Evolutionary conservation across 2,329 filamentous ascomycete genomes (phyloP).

Genomic region (Keithomyces neogunnii): DNA sequence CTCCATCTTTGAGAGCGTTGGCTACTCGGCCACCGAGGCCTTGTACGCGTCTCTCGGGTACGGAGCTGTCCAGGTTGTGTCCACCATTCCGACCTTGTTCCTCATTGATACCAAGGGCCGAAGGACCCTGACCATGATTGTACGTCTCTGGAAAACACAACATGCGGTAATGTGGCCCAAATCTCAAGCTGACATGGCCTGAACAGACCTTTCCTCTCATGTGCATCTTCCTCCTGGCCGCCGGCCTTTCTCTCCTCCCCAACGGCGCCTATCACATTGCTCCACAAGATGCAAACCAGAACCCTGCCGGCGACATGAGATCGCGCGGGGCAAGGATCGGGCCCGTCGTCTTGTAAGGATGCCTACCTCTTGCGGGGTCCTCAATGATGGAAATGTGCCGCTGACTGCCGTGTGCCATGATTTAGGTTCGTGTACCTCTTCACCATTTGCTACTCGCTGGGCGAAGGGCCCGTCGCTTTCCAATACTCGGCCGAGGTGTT

Average conservation of each 20-base stretch:
- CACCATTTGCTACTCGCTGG: constrained; percentile 18
- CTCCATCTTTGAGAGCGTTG: constrained; percentile 47
- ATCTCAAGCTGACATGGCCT: constrained; percentile 2
- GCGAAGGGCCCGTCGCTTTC: constrained; percentile 58
- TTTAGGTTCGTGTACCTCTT: constrained; percentile 19
- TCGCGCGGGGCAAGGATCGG: constrained; percentile 11
- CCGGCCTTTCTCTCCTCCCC: constrained; percentile 15
- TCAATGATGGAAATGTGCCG: too few species aligned
- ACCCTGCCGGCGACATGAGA: constrained; percentile 9
- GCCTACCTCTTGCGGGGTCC: too few species aligned
- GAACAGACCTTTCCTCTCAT: constrained; percentile 17
- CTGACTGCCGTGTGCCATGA: background rate
- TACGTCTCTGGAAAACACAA: constrained; percentile 6
- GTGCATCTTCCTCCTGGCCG: constrained; percentile 18
- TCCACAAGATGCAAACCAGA: constrained; percentile 8
- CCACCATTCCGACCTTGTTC: constrained; percentile 21
- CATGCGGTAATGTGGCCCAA: background rate
- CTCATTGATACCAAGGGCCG: constrained; percentile 22
- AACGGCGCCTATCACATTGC: constrained; percentile 12
- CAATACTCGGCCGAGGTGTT: constrained; percentile 59
- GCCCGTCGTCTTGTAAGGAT: constrained; percentile 11
- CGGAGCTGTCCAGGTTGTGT: constrained; percentile 37
- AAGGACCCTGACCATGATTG: constrained; percentile 15
- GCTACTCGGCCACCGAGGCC: constrained; percentile 41
- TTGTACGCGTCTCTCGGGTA: constrained; percentile 33